Base-by-base conservation (phyloP, 306 rosid genomes). In the Cyclanthera cordifolia region DNA sequence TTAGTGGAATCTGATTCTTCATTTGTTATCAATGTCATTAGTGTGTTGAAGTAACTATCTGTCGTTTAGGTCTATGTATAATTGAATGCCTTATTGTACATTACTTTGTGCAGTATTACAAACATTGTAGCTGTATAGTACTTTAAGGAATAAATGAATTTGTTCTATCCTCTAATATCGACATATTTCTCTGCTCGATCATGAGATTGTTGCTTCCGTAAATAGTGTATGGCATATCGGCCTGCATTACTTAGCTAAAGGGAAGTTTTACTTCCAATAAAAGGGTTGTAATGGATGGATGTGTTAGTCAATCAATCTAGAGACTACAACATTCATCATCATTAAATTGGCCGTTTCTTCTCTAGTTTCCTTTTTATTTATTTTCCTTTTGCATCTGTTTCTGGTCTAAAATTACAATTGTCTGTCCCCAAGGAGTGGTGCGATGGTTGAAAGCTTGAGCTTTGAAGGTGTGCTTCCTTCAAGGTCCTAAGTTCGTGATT, bases 81-180 rank as follows among this genome's bases (percentile, higher is more conserved):
- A 30, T 25, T 28, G 21, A 14, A 9, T 2, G 4, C 12, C 23
- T 58, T 0, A 24, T 58, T 41, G 39, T 58, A 30, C 45, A 15
- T 58, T 21, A 41, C 49, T 37, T 64, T 10, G 6, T 39, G 27
- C 49, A 11, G 66, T 32, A 27, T 17, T 57, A 15, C 12, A 2
- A 59, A 57, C 43, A 5, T 5, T 28, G n/a, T 14, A 27, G 13
- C 34, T 57, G 43, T 41, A 27, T 5, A 57, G 4, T 27, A 57
- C 43, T 57, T 57, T 58, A 58, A 58, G 24, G 46, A 32, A 32
- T 58, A 58, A 30, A 28, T 58, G 66, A 41, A 46, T 39, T 58
- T 58, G 66, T 58, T 39, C 46, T 58, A 13, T 32, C 66, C 20
- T 30, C 47, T n/a, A 32, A 15, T 56, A 58, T 20, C 53, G 13